Evolutionary conservation across 225 moss, liverwort and hornwort genomes (phyloP), one percentile per base, ranked within the genome.

Genomic region (Lunularia cruciata): DNA sequence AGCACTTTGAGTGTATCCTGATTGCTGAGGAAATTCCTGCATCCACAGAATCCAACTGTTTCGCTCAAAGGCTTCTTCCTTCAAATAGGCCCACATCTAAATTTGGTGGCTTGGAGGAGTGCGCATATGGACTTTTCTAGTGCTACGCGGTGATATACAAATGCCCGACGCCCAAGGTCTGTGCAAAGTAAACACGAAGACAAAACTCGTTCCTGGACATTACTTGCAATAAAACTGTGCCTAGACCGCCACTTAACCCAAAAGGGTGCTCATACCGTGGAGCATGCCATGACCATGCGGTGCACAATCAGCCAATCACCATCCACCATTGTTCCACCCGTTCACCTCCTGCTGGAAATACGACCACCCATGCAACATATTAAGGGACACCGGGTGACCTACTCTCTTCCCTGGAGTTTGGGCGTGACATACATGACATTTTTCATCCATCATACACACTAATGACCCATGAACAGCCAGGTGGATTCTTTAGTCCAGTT

Each of bases 291-390:
- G 62, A 69, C 71, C 81, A 84, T 86, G 88, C 85, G 67, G 89
- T 83, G 77, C 90, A 79, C 76, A 86, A 66, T 84, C 85, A 70
- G 64, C 69, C 76, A 20, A 68, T 95, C 91, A 95, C 95, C 95
- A 95, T 87, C 92, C 95, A 90, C 95, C 92, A 85, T 83, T 83
- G 90, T 88, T 96, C 95, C 95, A 96, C 73, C 95, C 95, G 90
- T 90, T 92, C 92, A 96, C 92, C 86, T 86, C 74, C 75, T 96
- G 95, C 89, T 96, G 92, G 76, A 59, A 86, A 87, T 80, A 82
- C 76, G 81, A 73, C 87, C 76, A 83, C 83, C 84, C 86, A 87
- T 78, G 77, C 63, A 78, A 78, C 52, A 64, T 63, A 80, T 80
- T 75, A 75, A 73, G 68, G 67, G 77, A 77, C 31, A 47, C 67